phyloP scores from a whole-genome alignment of 352 stramenopile species.

The Pythium aquatile region DNA sequence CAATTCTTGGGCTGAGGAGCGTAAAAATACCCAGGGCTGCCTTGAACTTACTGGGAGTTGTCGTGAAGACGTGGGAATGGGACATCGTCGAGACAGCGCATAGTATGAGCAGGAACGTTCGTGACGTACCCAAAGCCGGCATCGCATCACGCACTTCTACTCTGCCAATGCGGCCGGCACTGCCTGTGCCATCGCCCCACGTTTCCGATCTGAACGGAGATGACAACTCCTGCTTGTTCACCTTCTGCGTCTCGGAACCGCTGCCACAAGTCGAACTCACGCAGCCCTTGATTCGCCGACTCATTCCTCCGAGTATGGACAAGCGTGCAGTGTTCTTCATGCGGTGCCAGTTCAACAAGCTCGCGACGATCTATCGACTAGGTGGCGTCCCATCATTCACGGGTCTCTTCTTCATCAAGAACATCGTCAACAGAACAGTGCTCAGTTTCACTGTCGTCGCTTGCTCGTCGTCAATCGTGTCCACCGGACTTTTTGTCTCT shows the following conservation, averaged over 20 bases:
- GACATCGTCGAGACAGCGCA: no score
- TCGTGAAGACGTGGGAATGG: no score
- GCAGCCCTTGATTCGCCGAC: not conserved
- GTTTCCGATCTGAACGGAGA: not conserved
- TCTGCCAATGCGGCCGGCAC: not conserved
- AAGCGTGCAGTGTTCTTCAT: not conserved
- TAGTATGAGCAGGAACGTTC: no score
- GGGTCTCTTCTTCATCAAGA: not conserved
- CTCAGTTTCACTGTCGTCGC: not conserved
- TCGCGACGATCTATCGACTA: slow-evolving; percentile 9
- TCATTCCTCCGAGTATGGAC: not conserved
- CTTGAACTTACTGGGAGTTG: no score
- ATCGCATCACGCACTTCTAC: no score
- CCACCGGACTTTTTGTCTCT: slow-evolving; percentile 9
- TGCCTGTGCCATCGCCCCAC: not conserved
- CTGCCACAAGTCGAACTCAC: slow-evolving; percentile 2
- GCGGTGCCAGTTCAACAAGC: not conserved
- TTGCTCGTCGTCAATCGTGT: slow-evolving; percentile 7
- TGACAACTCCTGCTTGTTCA: not conserved
- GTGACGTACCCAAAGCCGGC: no score
- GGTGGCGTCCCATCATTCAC: not conserved
- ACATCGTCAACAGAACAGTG: not conserved
- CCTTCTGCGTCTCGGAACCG: not conserved
- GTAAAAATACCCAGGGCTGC: no score
- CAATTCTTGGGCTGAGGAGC: no score